Conservation (phyloP, 164 flowering plant species). For the Vitis riparia region DNA sequence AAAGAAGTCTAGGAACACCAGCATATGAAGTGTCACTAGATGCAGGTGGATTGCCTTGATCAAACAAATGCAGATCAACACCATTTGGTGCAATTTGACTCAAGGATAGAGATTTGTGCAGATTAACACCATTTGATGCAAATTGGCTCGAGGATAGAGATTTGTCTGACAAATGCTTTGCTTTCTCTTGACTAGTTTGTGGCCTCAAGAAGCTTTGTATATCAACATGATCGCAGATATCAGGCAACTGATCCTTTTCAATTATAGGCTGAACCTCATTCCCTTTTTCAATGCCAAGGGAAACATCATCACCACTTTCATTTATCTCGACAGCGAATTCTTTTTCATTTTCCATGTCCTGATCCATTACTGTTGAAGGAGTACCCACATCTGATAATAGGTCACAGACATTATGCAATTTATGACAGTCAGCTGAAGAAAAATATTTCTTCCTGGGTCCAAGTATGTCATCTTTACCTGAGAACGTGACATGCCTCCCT, state of each 20-base stretch:
- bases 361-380: slow-evolving; percentile 15
- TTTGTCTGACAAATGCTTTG: slow-evolving; percentile 19
- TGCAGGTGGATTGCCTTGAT: slow-evolving; percentile 11
- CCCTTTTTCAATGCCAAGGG: slow-evolving; percentile 14
- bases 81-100: slow-evolving; percentile 13
- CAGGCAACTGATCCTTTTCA: slow-evolving; percentile 15
- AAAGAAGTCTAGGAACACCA: slow-evolving; percentile 14
- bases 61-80: slow-evolving; percentile 19
- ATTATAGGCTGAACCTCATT: slow-evolving; percentile 7
- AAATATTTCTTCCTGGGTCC: slow-evolving; percentile 19
- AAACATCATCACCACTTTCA: slow-evolving; percentile 24
- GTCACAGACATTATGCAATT: slow-evolving; percentile 6
- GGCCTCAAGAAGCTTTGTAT: slow-evolving; percentile 17
- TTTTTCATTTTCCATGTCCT: slow-evolving; percentile 8
- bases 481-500: slow-evolving; percentile 46
- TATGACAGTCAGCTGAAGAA: slow-evolving; percentile 12
- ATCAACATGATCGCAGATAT: not conserved
- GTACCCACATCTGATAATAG: slow-evolving; percentile 22
- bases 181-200: slow-evolving; percentile 18
- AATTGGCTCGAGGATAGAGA: slow-evolving; percentile 17
- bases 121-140: slow-evolving; percentile 14
- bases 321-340: slow-evolving; percentile 14
- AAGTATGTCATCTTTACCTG: slow-evolving; percentile 40
- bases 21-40: slow-evolving; percentile 13
- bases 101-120: slow-evolving; percentile 18